phyloP scores from a whole-genome alignment of 2,329 filamentous ascomycete genomes.

The Neodidymelliopsis sp. region DNA sequence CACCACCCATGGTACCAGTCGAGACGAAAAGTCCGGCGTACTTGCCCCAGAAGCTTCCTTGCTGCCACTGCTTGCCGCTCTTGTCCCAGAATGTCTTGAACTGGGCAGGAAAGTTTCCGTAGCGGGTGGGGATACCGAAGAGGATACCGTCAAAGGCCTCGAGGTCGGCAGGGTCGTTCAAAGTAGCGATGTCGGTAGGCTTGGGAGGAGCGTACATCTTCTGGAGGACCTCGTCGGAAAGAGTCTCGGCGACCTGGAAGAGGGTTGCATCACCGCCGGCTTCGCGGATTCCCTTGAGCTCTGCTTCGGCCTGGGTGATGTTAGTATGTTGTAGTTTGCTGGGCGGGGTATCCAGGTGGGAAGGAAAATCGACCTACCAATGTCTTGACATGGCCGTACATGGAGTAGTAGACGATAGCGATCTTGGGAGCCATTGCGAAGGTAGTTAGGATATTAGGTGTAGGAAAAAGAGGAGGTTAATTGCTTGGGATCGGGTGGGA shows the following conservation, averaged over 20 bases:
- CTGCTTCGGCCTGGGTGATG: constrained; percentile 76
- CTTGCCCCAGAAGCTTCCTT: constrained; percentile 83
- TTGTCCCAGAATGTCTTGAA: constrained; percentile 95
- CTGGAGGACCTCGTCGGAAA: constrained; percentile 77
- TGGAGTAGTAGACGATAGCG: constrained; percentile 76
- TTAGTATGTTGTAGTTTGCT: constrained; percentile 8
- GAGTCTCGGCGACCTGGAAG: constrained; percentile 90
- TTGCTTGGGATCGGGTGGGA: not conserved
- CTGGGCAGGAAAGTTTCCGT: constrained; percentile 96
- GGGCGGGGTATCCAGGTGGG: not conserved
- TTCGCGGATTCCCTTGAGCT: constrained; percentile 87
- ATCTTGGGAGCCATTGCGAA: constrained; percentile 82
- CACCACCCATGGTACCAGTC: constrained; percentile 81
- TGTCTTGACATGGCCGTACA: constrained; percentile 47
- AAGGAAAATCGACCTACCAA: constrained; percentile 32
- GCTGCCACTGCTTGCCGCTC: constrained; percentile 83
- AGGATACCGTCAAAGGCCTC: constrained; percentile 86
- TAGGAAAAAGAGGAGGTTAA: constrained; percentile 5
- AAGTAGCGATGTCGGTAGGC: constrained; percentile 66
- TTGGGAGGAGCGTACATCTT: constrained; percentile 94
- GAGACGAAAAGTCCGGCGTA: constrained; percentile 90
- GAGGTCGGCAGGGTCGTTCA: constrained; percentile 68
- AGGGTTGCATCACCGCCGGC: constrained; percentile 83
- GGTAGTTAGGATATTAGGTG: constrained; percentile 22
- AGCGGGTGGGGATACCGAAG: constrained; percentile 91